Evolutionary conservation across 371 early-diverging fungal species (phyloP), one percentile per base, ranked within the genome.

Genomic region (Actinomucor elegans): DNA sequence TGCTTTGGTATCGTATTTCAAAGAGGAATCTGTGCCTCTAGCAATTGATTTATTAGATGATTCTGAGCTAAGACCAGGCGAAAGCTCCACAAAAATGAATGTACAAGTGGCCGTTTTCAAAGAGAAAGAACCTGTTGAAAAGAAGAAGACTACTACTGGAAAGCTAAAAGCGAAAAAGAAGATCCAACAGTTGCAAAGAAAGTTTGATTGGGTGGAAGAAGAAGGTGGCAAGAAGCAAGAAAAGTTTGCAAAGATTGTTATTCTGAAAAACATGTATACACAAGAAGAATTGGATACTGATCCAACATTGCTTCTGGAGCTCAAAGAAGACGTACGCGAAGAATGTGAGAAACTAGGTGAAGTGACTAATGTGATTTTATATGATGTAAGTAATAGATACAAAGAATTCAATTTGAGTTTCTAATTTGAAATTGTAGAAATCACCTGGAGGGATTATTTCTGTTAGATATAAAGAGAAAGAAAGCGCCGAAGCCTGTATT

Each of bases 191-290:
- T 61, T 95, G 43, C 86, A 94, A 61, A 89, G 93, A 60, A 91
- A 92, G 61, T 77, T 96, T 31, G 94, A 92, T 52, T 97, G 96
- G 98, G 82, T 86, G 44, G 96, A 97, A 12, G 86, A 85, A n/a
- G 86, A 86, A 41, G 63, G 61, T 6, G 83, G 86, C 18, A 83
- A 84, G 35, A 89, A 84, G 57, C 65, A 80, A 8, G 92, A 91
- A 17, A 87, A 89, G 58, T 88, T 86, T 61, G 69, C 70, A 46
- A 89, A 89, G 61, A 87, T 92, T 44, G 95, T 96, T 9, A 86
- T 96, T 40, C 69, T 97, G 37, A 94, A 94, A 67, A 83, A 93
- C 59, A 96, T 97, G 97, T 97, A 95, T 62, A 92, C 94, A 2
- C 73, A 83, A 20, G 67, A 87, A 44, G 96, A 97, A 67, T 58